Percentiles rank a stretch among this genome's conserved stretches.
Evolutionary conservation across 2,329 filamentous ascomycete genomes (phyloP).

Genomic region (Nemania abortiva): DNA sequence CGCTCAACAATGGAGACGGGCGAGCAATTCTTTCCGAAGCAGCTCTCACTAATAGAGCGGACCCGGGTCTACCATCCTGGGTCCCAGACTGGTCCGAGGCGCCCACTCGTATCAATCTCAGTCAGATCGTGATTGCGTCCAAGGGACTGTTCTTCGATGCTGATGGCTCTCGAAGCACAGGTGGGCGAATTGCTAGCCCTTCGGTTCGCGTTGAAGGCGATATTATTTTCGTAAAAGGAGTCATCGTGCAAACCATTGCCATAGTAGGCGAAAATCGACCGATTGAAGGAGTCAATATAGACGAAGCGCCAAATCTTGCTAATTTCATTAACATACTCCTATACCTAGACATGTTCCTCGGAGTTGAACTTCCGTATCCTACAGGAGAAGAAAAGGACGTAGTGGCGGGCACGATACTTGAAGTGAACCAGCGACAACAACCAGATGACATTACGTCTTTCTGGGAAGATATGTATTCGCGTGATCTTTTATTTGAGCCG

Average conservation of each 20-base stretch:
- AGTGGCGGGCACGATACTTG: background rate
- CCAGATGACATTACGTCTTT: background rate
- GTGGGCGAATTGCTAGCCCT: background rate
- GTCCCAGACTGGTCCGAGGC: constrained; percentile 5
- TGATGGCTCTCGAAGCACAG: background rate
- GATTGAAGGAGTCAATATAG: background rate
- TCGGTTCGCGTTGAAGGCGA: background rate
- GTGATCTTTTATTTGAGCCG: constrained; percentile 5
- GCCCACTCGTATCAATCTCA: background rate
- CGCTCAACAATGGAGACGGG: background rate
- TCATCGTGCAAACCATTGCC: background rate
- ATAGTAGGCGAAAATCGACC: background rate
- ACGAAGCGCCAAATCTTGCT: constrained; percentile 13
- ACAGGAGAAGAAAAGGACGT: background rate
- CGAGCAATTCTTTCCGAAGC: background rate
- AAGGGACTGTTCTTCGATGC: background rate
- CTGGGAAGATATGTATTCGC: constrained; percentile 5
- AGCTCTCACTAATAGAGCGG: constrained; percentile 2
- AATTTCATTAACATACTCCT: constrained; percentile 5
- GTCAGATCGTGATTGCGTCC: background rate
- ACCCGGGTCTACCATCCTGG: constrained; percentile 6
- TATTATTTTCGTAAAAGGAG: background rate
- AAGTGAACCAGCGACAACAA: background rate
- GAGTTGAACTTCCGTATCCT: background rate
- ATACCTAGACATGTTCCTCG: background rate